Evolutionary conservation across 1,284 basidiomycete species (phyloP).

Genomic region (Xanthoconium separans): DNA sequence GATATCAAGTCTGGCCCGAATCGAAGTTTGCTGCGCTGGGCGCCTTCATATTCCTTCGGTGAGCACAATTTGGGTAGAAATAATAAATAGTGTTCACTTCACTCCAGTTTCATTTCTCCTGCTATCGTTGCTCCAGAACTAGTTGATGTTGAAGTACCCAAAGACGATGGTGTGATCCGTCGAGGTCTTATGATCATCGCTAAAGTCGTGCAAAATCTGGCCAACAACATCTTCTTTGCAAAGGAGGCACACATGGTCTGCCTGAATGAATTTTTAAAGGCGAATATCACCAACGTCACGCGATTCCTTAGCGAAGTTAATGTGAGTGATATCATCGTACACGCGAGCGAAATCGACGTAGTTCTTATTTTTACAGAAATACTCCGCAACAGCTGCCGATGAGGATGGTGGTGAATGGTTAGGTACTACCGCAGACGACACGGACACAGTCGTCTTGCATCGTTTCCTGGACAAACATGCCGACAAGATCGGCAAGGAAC

Average conservation of each 20-base stretch:
- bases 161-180: slow-evolving; percentile 59
- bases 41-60: slow-evolving; percentile 89
- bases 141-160: slow-evolving; percentile 79
- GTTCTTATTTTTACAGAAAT: slow-evolving; percentile 47
- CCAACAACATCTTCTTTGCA: slow-evolving; percentile 90
- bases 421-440: slow-evolving; percentile 74
- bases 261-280: slow-evolving; percentile 76
- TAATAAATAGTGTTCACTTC: slow-evolving; percentile 3
- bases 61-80: slow-evolving; percentile 15
- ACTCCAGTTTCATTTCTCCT: slow-evolving; percentile 74
- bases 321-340: slow-evolving; percentile 42
- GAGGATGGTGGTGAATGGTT: slow-evolving; percentile 71
- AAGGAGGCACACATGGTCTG: slow-evolving; percentile 85
- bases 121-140: slow-evolving; percentile 84
- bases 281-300: slow-evolving; percentile 79
- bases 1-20: slow-evolving; percentile 71
- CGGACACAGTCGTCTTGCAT: slow-evolving; percentile 78
- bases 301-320: slow-evolving; percentile 81
- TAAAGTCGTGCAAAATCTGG: slow-evolving; percentile 89
- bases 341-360: not conserved
- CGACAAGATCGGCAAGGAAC: slow-evolving; percentile 81
- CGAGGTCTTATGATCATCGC: slow-evolving; percentile 83
- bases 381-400: slow-evolving; percentile 44
- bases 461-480: slow-evolving; percentile 81
- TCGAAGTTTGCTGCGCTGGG: slow-evolving; percentile 85